Evolutionary conservation across 73 alveolate species (phyloP), one percentile per base, ranked within the genome.

Genomic region (Effrenium voratum): DNA sequence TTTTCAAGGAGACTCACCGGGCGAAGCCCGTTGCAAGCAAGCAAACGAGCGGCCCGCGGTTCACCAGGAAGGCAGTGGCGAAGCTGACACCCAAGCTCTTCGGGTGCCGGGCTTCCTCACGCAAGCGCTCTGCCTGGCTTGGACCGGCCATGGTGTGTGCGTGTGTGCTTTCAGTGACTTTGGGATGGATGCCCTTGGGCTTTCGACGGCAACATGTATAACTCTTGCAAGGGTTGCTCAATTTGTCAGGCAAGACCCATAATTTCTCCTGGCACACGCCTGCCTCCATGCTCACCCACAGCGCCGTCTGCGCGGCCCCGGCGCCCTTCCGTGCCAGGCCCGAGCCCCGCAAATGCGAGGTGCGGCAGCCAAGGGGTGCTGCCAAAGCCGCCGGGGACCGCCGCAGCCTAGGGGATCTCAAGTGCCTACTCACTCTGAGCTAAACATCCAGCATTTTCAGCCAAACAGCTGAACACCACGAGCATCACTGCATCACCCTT

Each of bases 261-360:
- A n/a, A n/a, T n/a, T n/a, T n/a, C n/a, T n/a, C n/a, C n/a, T n/a
- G n/a, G n/a, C n/a, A n/a, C n/a, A n/a, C n/a, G n/a, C 59, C 60
- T 12, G 90, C 91, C 91, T 81, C 91, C 91, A 81, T 81, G 91
- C 73, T 81, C 73, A 81, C 91, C 91, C 91, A 81, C 46, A 70
- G 91, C 34, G 72, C 73, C 36, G 91, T 81, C 16, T 81, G 91
- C 91, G 91, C 91, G 50, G 91, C 91, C 50, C 91, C 91, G 22
- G 91, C 91, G 49, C 91, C 91, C 32, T 24, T 6, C 30, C 91
- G 91, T 22, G 91, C 91, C 91, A 81, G 72, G 36, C 91, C 91
- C 30, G 28, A 34, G 50, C 91, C 91, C 91, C 91, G 70, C 91
- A 81, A 72, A 38, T 81, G 91, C 45, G 91, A 81, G 45, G 50